These are phyloP conservation scores for Epichloe uncinata DNA, from an alignment of 2,329 filamentous ascomycete genomes.

Conservation along the genomic window DNA sequence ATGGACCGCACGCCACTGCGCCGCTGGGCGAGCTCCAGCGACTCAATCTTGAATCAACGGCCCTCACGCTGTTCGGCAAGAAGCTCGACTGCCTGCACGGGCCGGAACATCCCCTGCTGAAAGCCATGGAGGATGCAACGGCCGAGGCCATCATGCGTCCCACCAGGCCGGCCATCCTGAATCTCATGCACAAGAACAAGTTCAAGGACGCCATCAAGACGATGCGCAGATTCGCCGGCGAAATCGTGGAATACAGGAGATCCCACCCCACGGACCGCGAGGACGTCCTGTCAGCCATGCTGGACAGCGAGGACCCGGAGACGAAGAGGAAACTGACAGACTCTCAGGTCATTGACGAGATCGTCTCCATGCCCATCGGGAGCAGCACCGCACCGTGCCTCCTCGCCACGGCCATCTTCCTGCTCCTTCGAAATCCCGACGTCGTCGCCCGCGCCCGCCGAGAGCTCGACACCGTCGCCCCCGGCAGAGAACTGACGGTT, in stretches of 20 bases:
- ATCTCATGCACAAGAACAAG: conserved; percentile 36
- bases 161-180: conserved; percentile 36
- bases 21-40: conserved; percentile 37
- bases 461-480: conserved; percentile 40
- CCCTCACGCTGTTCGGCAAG: conserved; percentile 37
- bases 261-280: conserved; percentile 39
- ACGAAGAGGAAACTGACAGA: conserved; percentile 45
- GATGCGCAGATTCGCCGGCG: conserved; percentile 41
- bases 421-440: conserved; percentile 36
- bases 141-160: conserved; percentile 43
- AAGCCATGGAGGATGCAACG: conserved; percentile 41
- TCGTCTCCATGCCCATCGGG: conserved; percentile 53
- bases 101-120: conserved; percentile 32
- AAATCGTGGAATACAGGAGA: conserved; percentile 41
- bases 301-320: conserved; percentile 46
- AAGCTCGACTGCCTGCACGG: conserved; percentile 33
- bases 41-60: conserved; percentile 38
- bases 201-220: conserved; percentile 38
- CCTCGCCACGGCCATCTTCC: conserved; percentile 32
- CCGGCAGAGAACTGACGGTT: conserved; percentile 27
- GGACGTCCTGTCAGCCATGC: conserved; percentile 47
- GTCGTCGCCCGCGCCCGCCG: conserved; percentile 34
- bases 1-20: conserved; percentile 20
- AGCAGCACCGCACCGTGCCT: conserved; percentile 35
- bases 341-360: conserved; percentile 51